phyloP scores from a whole-genome alignment of 1,284 basidiomycete genomes.

The Cutaneotrichosporon curvatum region DNA sequence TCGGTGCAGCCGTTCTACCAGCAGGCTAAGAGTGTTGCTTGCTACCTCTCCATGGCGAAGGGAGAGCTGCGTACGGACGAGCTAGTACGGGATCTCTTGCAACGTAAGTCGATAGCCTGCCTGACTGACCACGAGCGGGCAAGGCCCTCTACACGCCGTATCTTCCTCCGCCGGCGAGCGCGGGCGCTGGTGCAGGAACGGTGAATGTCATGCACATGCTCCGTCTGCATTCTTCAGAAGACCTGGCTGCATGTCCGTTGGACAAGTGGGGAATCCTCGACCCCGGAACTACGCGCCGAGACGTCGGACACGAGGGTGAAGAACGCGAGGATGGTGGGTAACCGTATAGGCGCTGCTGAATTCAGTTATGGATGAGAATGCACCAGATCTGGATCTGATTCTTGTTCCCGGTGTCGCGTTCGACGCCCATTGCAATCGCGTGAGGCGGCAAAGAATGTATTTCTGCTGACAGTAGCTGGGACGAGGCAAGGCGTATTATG shows the following conservation, averaged over 20 bases:
- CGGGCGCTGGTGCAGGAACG: too few species aligned
- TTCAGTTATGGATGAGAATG: slow-evolving; percentile 23
- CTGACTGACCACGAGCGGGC: slow-evolving; percentile 2
- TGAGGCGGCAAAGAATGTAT: slow-evolving; percentile 15
- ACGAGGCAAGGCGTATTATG: slow-evolving; percentile 46
- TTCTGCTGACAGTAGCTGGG: slow-evolving; percentile 31
- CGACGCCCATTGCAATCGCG: slow-evolving; percentile 38
- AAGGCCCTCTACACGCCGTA: slow-evolving; percentile 38
- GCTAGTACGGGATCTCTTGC: slow-evolving; percentile 36
- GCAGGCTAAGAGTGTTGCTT: slow-evolving; percentile 32
- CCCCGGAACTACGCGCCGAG: slow-evolving; percentile 28
- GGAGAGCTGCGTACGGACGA: slow-evolving; percentile 40
- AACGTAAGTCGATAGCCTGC: background rate
- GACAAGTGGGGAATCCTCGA: slow-evolving; percentile 47
- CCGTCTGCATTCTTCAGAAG: slow-evolving; percentile 33
- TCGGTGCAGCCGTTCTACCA: slow-evolving; percentile 26
- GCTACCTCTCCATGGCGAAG: slow-evolving; percentile 42
- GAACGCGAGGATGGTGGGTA: slow-evolving; percentile 36
- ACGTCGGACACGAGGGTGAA: slow-evolving; percentile 14
- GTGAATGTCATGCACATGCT: slow-evolving; percentile 40
- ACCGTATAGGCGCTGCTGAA: background rate
- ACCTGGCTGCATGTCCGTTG: slow-evolving; percentile 31
- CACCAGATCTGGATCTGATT: slow-evolving; percentile 34
- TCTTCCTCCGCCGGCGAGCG: slow-evolving; percentile 17
- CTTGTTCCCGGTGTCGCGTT: slow-evolving; percentile 45